phyloP scores from a whole-genome alignment of 1,139 yeast species.

The Lodderomyces oxycetoniae region DNA sequence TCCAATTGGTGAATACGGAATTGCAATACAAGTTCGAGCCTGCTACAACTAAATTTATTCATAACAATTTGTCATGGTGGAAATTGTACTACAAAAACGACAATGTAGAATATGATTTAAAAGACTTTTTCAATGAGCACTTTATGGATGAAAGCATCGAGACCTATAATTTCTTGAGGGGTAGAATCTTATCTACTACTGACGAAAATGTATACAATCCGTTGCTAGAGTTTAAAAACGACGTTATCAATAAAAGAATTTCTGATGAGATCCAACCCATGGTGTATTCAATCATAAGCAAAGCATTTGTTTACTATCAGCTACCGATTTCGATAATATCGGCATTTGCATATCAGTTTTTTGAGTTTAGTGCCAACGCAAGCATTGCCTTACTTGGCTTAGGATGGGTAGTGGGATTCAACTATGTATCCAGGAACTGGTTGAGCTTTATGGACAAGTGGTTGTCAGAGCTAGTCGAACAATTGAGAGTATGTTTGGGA shows the following conservation, averaged over 20 bases:
- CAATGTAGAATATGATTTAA: conserved; percentile 43
- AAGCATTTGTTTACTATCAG: conserved; percentile 36
- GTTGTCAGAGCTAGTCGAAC: conserved; percentile 31
- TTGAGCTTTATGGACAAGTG: conserved; percentile 26
- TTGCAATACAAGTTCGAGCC: conserved; percentile 36
- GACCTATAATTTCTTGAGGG: conserved; percentile 34
- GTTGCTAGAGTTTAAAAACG: conserved; percentile 26
- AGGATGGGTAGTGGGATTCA: conserved; percentile 45
- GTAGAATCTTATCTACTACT: conserved; percentile 28
- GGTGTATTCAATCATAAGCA: conserved; percentile 27
- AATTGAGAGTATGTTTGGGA: conserved; percentile 32
- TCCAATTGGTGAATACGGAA: conserved; percentile 34
- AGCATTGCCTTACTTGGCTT: conserved; percentile 32
- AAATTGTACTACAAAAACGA: conserved; percentile 41
- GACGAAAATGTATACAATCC: conserved; percentile 24
- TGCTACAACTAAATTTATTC: conserved; percentile 26
- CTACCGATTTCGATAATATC: conserved; percentile 36
- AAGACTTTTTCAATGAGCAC: conserved; percentile 32
- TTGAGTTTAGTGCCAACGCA: conserved; percentile 32
- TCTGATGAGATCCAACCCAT: conserved; percentile 36
- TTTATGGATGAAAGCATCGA: conserved; percentile 42
- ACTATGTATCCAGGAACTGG: conserved; percentile 41
- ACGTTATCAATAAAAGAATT: conserved; percentile 25
- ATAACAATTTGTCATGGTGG: conserved; percentile 38
- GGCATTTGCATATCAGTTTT: conserved; percentile 29